A percentile compares a stretch with the other conserved stretches of the same genome.
Conservation (phyloP, 163 green algal genomes). For the Scenedesmus sp. region DNA sequence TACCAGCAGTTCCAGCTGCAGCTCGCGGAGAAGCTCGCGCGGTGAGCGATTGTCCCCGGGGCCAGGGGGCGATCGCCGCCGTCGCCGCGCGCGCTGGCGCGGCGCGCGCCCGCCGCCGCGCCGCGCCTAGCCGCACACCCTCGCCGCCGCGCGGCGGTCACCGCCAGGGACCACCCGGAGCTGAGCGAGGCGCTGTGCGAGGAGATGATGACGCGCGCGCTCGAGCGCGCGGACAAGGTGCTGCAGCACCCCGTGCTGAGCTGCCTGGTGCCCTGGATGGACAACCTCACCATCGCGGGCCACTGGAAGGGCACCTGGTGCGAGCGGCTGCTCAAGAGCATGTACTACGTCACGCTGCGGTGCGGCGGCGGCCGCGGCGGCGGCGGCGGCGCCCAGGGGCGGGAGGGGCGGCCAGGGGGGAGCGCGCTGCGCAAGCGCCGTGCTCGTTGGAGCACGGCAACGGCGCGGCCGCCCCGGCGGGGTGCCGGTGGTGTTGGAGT, state of each 20-base stretch:
- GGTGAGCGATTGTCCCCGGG: constrained; percentile 53
- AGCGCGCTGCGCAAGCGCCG: too few species aligned
- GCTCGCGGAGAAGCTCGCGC: constrained; percentile 76
- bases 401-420: too few species aligned
- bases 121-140: background rate
- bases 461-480: too few species aligned
- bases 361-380: too few species aligned
- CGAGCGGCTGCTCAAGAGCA: constrained; percentile 81
- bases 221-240: constrained; percentile 64
- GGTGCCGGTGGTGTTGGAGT: too few species aligned
- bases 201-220: constrained; percentile 91
- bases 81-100: background rate
- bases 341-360: constrained; percentile 88
- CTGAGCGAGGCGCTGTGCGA: constrained; percentile 83
- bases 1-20: constrained; percentile 88
- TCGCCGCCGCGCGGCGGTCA: background rate
- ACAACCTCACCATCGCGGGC: constrained; percentile 78
- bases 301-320: constrained; percentile 71
- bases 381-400: too few species aligned
- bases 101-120: background rate
- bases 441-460: too few species aligned
- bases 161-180: constrained; percentile 75
- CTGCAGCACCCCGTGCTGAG: constrained; percentile 69
- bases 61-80: too few species aligned
- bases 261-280: constrained; percentile 89